Evolutionary conservation across 164 flowering plant species (phyloP).

Genomic region (Vitis vinifera): ASM3070453v1 NC_081813.1:3687001-3687500

Average conservation of each 20-base stretch:
- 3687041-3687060: constrained; percentile 20
- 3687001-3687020: constrained; percentile 5
- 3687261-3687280: too few species aligned
- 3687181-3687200: constrained; percentile 88
- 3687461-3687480: constrained; percentile 43
- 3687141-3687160: constrained; percentile 19
- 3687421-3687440: constrained; percentile 94
- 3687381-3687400: not conserved
- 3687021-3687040: not conserved
- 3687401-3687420: constrained; percentile 42
- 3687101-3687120: constrained; percentile 6
- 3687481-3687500: constrained; percentile 44
- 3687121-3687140: not conserved
- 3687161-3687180: constrained; percentile 72
- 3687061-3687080: not conserved
- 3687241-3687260: too few species aligned
- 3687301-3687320: too few species aligned
- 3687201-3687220: constrained; percentile 8
- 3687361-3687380: too few species aligned
- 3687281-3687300: too few species aligned
- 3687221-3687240: too few species aligned
- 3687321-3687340: too few species aligned
- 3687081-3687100: not conserved
- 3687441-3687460: constrained; percentile 85
- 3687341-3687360: too few species aligned